phyloP scores from a whole-genome alignment of 2,329 filamentous ascomycete species.

The Alternaria atra region DNA sequence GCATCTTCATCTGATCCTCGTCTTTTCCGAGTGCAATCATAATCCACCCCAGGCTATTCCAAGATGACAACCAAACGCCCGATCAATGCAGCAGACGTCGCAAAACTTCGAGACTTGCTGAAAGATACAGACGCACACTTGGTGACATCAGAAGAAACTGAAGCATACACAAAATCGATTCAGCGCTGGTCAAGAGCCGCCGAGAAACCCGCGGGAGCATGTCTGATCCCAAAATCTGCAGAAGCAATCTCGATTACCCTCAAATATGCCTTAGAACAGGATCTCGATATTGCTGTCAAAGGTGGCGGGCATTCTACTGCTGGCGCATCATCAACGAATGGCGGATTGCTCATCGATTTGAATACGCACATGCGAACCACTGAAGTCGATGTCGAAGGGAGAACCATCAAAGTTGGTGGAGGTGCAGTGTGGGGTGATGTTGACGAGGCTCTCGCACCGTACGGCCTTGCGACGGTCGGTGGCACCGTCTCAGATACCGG shows the following conservation, averaged over 20 bases:
- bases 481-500: slow-evolving; percentile 38
- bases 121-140: slow-evolving; percentile 9
- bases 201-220: slow-evolving; percentile 15
- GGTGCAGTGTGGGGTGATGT: slow-evolving; percentile 17
- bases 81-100: slow-evolving; percentile 4
- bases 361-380: slow-evolving; percentile 16
- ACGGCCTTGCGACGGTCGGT: slow-evolving; percentile 16
- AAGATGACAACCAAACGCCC: slow-evolving; percentile 5
- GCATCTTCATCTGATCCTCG: not conserved
- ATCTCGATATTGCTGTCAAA: slow-evolving; percentile 17
- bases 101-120: slow-evolving; percentile 6
- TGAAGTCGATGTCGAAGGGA: slow-evolving; percentile 6
- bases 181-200: slow-evolving; percentile 18
- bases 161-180: slow-evolving; percentile 9
- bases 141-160: slow-evolving; percentile 10
- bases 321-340: slow-evolving; percentile 18
- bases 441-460: slow-evolving; percentile 11
- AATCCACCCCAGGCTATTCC: not conserved
- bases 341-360: slow-evolving; percentile 17
- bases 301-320: slow-evolving; percentile 20
- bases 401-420: slow-evolving; percentile 14
- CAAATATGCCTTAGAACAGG: slow-evolving; percentile 15
- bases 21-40: not conserved
- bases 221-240: slow-evolving; percentile 11
- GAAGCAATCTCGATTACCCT: slow-evolving; percentile 14